phyloP scores from a whole-genome alignment of 768 basidiomycete genomes.

The Rhodotorula toruloides region DNA sequence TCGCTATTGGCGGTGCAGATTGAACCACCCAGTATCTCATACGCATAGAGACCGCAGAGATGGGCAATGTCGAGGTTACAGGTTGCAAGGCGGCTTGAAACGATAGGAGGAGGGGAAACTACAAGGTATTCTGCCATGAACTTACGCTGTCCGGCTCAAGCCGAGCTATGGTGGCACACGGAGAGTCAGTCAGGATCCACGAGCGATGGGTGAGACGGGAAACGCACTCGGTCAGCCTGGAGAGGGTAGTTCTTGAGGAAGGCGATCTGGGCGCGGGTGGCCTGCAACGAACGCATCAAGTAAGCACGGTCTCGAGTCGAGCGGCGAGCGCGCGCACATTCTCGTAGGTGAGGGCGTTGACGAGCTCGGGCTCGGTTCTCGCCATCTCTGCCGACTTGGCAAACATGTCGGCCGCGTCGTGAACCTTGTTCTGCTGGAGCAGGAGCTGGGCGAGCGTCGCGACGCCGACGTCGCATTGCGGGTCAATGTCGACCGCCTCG shows the following conservation, averaged over 20 bases:
- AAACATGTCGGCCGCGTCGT: conserved; percentile 80
- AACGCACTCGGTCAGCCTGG: conserved; percentile 18
- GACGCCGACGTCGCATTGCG: conserved; percentile 93
- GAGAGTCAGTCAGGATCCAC: not conserved
- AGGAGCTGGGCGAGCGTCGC: conserved; percentile 90
- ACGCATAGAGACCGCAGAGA: too few species aligned
- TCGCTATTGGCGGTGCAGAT: too few species aligned
- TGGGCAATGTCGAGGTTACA: conserved; percentile 1
- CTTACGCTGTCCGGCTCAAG: conserved; percentile 9
- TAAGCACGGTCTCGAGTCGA: too few species aligned
- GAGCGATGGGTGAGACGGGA: not conserved
- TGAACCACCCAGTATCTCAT: too few species aligned
- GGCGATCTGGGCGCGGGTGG: conserved; percentile 72
- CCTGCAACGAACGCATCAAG: conserved; percentile 42
- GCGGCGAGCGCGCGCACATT: conserved; percentile 14
- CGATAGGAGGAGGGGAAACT: too few species aligned
- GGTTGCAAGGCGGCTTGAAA: too few species aligned
- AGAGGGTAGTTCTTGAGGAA: conserved; percentile 75
- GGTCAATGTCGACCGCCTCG: conserved; percentile 80
- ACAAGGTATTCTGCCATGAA: not conserved
- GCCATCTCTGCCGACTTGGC: conserved; percentile 75
- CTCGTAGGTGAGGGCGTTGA: conserved; percentile 42
- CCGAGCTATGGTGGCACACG: not conserved
- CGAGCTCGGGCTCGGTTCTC: conserved; percentile 80
- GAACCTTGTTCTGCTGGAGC: conserved; percentile 83